phyloP scores from a whole-genome alignment of 805 yeast genomes.

The Candida saitoana region DNA sequence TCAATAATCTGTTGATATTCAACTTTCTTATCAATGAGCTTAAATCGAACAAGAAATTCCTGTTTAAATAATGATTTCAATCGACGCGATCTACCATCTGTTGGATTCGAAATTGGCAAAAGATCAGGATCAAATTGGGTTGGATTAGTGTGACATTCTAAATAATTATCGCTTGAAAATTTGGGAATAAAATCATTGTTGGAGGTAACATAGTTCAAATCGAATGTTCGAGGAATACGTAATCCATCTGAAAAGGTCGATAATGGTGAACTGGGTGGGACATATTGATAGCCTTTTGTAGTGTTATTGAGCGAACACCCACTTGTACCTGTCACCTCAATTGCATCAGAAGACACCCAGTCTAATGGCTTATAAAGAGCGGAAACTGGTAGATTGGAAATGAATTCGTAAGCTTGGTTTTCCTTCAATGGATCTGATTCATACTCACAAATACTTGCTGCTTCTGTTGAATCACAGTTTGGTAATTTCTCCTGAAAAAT shows the following conservation, averaged over 20 bases:
- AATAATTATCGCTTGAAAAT: background rate
- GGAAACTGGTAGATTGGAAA: background rate
- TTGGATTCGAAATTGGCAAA: background rate
- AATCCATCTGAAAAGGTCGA: background rate
- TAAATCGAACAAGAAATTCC: constrained; percentile 1
- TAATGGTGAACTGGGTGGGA: background rate
- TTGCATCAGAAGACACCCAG: background rate
- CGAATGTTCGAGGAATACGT: background rate
- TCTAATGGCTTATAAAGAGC: background rate
- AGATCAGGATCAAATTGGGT: background rate
- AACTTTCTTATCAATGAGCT: background rate
- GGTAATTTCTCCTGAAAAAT: background rate
- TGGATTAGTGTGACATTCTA: background rate
- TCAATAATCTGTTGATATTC: background rate
- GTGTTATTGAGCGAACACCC: background rate
- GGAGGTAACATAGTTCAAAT: background rate
- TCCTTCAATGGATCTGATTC: background rate
- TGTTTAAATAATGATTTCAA: background rate
- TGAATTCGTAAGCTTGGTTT: background rate
- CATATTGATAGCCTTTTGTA: background rate
- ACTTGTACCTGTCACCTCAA: background rate
- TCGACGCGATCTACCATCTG: background rate
- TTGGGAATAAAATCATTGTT: background rate
- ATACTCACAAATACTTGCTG: background rate
- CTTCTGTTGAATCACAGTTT: background rate